Percentiles rank a stretch among this genome's conserved stretches.
phyloP scores from a whole-genome alignment of 169 alveolate genomes.

The Cryptosporidium meleagridis region DNA sequence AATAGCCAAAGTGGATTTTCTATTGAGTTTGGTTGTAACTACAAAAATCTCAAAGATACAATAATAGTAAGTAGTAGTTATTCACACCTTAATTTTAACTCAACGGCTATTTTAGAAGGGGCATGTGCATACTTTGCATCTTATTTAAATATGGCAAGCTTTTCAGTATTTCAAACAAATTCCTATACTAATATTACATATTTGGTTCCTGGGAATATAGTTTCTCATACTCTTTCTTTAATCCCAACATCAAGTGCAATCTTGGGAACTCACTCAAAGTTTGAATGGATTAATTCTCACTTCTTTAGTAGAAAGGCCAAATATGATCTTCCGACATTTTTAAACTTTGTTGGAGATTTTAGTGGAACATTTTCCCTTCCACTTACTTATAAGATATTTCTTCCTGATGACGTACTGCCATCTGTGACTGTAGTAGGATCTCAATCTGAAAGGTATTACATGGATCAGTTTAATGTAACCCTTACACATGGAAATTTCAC shows the following conservation, averaged over 20 bases:
- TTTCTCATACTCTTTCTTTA: slow-evolving; percentile 54
- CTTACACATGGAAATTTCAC: slow-evolving; percentile 61
- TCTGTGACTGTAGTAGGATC: slow-evolving; percentile 34
- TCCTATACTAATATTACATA: slow-evolving; percentile 51
- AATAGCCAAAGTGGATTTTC: slow-evolving; percentile 52
- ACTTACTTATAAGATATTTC: slow-evolving; percentile 37
- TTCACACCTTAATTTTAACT: slow-evolving; percentile 28
- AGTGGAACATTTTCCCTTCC: slow-evolving; percentile 72
- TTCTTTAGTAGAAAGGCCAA: slow-evolving; percentile 22
- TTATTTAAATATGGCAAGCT: slow-evolving; percentile 58
- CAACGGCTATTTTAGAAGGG: slow-evolving; percentile 67
- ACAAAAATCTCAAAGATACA: slow-evolving; percentile 1
- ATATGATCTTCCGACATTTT: slow-evolving; percentile 32
- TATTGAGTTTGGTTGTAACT: slow-evolving; percentile 44
- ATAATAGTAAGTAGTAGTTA: slow-evolving; percentile 23
- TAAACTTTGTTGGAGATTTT: slow-evolving; percentile 48
- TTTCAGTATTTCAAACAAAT: slow-evolving; percentile 54
- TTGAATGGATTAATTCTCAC: slow-evolving; percentile 59
- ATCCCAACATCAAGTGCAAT: slow-evolving; percentile 60
- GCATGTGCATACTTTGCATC: slow-evolving; percentile 72
- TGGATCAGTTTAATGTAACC: slow-evolving; percentile 51
- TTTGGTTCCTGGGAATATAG: slow-evolving; percentile 55
- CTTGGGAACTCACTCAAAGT: slow-evolving; percentile 24
- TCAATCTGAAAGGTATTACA: not conserved
- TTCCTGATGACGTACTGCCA: slow-evolving; percentile 63